Base-by-base conservation (phyloP, 257 asterid genomes). In the Fraxinus excelsior region DNA sequence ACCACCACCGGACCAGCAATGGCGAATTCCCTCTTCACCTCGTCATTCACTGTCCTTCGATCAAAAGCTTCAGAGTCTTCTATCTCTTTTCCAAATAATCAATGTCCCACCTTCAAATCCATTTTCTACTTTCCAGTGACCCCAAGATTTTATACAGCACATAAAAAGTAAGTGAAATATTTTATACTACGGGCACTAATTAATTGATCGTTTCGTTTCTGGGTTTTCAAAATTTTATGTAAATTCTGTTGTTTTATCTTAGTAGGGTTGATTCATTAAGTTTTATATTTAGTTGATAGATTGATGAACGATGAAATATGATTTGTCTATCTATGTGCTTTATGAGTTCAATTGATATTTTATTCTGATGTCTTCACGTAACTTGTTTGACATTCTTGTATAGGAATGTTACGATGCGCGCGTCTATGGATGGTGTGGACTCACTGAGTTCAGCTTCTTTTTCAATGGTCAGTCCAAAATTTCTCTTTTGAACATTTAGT, bases 341-440 rank as follows among this genome's bases (percentile, higher is more conserved):
- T 72, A 49, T 70, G 71, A 31, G 26, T 65, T 74, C 11, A 38
- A 25, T 23, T 74, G 56, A 35, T 70, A 25, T 74, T 65, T 74
- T 37, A 7, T 73, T 56, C 9, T 46, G 78, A 60, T 80, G 72
- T 75, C 7, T 81, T 18, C 23, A 26, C 28, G 23, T 80, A 74
- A 72, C 67, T 79, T 75, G 60, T 23, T 78, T 87, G 74, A 23
- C 67, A 23, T 60, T 82, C 40, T 73, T 77, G 19, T 84, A 72
- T 79, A 91, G 97, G 92, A 81, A 72, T 83, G 67, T 86, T 71
- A 16, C 29, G 84, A 76, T 83, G 78, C 75, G 90, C 74, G 77
- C 93, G 65, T 88, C 97, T 34, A 72, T 85, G 58, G 97, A 93
- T 84, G 91, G 96, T 51, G 88, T 88, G 74, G 88, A 87, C 53